These are phyloP conservation scores for Chrysanthemum makinoi DNA, from an alignment of 129 eudicot species.

Conservation along the genomic window DNA sequence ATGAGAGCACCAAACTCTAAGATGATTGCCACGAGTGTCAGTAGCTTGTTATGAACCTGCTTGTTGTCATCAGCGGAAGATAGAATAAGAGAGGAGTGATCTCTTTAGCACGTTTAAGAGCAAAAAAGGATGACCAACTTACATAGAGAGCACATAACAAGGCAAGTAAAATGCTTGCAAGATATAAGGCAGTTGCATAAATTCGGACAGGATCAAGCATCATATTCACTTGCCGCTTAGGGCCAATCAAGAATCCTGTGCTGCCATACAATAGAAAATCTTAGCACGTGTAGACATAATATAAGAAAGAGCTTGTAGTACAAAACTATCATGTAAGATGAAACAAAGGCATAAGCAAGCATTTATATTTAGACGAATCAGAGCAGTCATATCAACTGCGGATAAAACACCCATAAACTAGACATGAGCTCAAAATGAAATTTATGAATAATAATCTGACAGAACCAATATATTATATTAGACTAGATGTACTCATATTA, in stretches of 20 bases:
- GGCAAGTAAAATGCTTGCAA: conserved; percentile 85
- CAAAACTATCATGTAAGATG: conserved; percentile 9
- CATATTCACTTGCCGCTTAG: conserved; percentile 91
- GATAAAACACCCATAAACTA: no score
- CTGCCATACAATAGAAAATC: conserved; percentile 63
- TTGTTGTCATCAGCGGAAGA: conserved; percentile 12
- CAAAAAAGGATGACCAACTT: conserved; percentile 27
- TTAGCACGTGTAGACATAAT: conserved; percentile 35
- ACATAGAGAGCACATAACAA: conserved; percentile 93
- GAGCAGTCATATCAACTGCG: background rate
- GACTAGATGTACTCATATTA: no score
- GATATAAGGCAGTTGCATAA: conserved; percentile 91
- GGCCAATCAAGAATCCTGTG: conserved; percentile 98
- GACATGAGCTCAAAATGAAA: no score
- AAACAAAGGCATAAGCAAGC: background rate
- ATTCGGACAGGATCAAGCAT: conserved; percentile 98
- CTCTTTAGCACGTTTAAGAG: background rate
- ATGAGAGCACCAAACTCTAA: conserved; percentile 94
- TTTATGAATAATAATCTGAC: no score
- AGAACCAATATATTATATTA: no score
- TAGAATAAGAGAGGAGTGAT: conserved; percentile 13
- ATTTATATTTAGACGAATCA: conserved; percentile 1
- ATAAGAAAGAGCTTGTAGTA: background rate
- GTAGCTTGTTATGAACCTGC: conserved; percentile 89
- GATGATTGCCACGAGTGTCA: conserved; percentile 79